phyloP scores from a whole-genome alignment of 345 rosid species.

The Mangifera indica region DNA sequence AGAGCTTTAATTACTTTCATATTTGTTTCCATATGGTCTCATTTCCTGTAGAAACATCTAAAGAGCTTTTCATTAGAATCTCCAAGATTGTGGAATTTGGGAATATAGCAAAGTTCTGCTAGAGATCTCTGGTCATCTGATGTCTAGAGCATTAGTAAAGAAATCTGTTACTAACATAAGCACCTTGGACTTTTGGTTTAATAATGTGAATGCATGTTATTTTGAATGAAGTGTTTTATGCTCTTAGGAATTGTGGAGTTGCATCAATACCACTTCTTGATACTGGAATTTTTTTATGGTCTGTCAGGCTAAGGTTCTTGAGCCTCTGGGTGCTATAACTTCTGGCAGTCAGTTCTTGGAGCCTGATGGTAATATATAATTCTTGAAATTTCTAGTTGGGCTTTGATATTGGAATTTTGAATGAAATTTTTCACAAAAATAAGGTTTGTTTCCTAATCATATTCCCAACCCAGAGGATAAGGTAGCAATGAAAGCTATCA shows the following conservation, averaged over 20 bases:
- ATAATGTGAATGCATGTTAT: not conserved
- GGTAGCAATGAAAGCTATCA: slow-evolving; percentile 84
- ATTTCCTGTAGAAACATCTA: not conserved
- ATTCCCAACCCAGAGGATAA: slow-evolving; percentile 99
- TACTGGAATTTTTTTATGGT: slow-evolving; percentile 13
- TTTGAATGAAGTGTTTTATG: not conserved
- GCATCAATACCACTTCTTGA: not conserved
- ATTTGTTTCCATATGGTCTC: not conserved
- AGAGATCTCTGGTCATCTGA: not conserved
- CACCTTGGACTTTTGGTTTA: not conserved
- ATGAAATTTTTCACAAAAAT: slow-evolving; percentile 14
- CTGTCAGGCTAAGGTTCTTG: slow-evolving; percentile 85
- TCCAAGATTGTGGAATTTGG: not conserved
- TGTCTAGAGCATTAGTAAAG: not conserved
- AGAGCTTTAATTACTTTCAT: not conserved
- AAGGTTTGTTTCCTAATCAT: slow-evolving; percentile 96
- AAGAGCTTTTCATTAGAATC: not conserved
- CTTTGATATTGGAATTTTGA: slow-evolving; percentile 15
- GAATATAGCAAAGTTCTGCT: not conserved
- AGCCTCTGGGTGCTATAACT: slow-evolving; percentile 90
- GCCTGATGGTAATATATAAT: slow-evolving; percentile 70
- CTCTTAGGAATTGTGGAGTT: not conserved
- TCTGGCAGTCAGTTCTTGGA: slow-evolving; percentile 96
- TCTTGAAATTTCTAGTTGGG: slow-evolving; percentile 11
- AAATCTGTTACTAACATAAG: not conserved